Base-by-base conservation (phyloP, 768 basidiomycete genomes). In the Tylopilus cervinicoccineus region DNA sequence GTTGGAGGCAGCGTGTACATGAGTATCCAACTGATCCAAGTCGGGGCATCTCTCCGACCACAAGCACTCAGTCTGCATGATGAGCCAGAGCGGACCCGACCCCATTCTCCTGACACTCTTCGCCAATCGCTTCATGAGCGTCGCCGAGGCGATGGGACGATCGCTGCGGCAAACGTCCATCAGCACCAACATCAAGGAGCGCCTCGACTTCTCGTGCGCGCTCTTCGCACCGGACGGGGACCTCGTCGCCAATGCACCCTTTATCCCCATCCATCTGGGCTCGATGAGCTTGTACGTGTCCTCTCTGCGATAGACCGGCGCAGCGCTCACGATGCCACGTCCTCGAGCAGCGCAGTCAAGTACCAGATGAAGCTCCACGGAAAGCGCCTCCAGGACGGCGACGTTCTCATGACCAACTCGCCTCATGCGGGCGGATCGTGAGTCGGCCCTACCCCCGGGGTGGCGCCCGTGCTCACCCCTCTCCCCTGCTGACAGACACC, bases 101-200 rank as follows among this genome's bases (percentile, higher is more conserved):
- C 88, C 91, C 0, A 90, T 94, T 54, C 72, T 93, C 26, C 75
- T 96, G 38, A 91, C 92, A 2, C 80, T 98, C 43, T 97, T 96
- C 59, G 89, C 92, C 11, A 94, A 96, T 61, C 87, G 94, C 37
- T 94, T 97, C 72, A 97, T 97, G 94, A 89, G 89, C 58, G 90
- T 97, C 17, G 93, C 93, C 9, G 93, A 95, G 64, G 93, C 93
- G 10, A 96, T 95, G 93, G 93, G 93, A 10, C 76, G 88, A 41
- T 88, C 88, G 0, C 72, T 94, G 20, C 90, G 88, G 65, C 88
- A 94, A 65, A 94, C 93, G 0, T 83, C 92, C 4, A 93, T 93
- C 59, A 68, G 86, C 61, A 93, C 92, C 14, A 94, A 97, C 62
- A 95, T 95, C 76, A 95, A 94, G 69, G 94, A 96, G 66, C 80